Conservation (phyloP, 2,329 filamentous ascomycete genomes). For the Claviceps sp. region DNA sequence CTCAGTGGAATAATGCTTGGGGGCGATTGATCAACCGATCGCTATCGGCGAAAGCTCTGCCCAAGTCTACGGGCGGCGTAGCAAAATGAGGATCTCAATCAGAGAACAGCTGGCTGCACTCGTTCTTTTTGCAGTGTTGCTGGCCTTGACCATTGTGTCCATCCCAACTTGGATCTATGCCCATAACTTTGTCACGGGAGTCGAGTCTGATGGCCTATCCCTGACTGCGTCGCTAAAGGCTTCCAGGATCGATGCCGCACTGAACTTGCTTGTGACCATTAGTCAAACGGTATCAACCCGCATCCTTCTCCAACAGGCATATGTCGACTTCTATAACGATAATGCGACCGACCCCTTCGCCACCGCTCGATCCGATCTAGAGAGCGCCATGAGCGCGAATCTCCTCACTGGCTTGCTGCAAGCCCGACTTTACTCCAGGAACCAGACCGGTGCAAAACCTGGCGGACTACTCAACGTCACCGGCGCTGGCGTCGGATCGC, state of each 20-base stretch:
- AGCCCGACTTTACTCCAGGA: conserved; percentile 57
- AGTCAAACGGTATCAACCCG: conserved; percentile 59
- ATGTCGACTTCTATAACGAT: conserved; percentile 43
- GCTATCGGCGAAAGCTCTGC: neutral
- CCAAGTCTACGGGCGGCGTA: neutral
- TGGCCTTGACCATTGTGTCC: conserved; percentile 64
- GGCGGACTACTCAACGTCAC: conserved; percentile 54
- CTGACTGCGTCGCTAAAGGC: conserved; percentile 81
- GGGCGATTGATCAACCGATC: neutral
- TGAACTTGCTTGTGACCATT: conserved; percentile 66
- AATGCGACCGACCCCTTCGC: conserved; percentile 44
- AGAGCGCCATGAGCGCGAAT: conserved; percentile 53
- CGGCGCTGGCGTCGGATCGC: conserved; percentile 22
- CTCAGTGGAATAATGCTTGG: conserved; percentile 2
- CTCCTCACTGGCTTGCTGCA: conserved; percentile 50
- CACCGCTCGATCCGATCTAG: conserved; percentile 48
- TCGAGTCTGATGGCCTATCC: conserved; percentile 49
- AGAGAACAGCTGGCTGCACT: conserved; percentile 74
- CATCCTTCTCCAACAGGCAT: conserved; percentile 41
- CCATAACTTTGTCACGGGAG: conserved; percentile 36
- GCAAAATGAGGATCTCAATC: conserved; percentile 71
- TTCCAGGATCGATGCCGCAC: conserved; percentile 63
- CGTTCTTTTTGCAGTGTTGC: conserved; percentile 61
- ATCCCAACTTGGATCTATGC: conserved; percentile 59
- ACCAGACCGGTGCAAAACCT: conserved; percentile 38